These are phyloP conservation scores for Sugiyamaella novakii DNA, from an alignment of 1,139 yeast genomes.

Conservation along the genomic window DNA sequence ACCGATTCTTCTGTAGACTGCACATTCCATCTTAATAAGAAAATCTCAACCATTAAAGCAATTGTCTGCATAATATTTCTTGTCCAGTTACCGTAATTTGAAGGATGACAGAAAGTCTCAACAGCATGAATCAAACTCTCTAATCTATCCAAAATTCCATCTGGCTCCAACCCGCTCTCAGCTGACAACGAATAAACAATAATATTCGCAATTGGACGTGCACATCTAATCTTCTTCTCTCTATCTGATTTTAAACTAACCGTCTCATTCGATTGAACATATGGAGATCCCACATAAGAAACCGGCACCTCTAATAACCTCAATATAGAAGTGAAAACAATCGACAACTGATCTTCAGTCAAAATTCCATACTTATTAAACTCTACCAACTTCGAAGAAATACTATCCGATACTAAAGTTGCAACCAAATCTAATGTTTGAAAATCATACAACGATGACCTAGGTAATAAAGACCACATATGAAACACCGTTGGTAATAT, in stretches of 20 bases:
- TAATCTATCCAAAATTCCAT: conserved; percentile 57
- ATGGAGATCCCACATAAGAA: conserved; percentile 43
- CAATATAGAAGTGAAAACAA: conserved; percentile 53
- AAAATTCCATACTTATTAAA: conserved; percentile 62
- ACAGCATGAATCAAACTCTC: conserved; percentile 64
- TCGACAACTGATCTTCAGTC: conserved; percentile 59
- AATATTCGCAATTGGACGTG: conserved; percentile 53
- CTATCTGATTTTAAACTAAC: conserved; percentile 29
- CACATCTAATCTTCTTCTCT: conserved; percentile 35
- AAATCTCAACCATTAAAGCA: conserved; percentile 43
- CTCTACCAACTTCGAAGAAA: conserved; percentile 39
- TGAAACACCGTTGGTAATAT: conserved; percentile 63
- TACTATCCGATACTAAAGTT: conserved; percentile 54
- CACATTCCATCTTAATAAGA: conserved; percentile 42
- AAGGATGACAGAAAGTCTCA: conserved; percentile 89
- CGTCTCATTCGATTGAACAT: conserved; percentile 34
- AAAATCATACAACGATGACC: conserved; percentile 62
- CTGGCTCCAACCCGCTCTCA: conserved; percentile 41
- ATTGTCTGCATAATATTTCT: conserved; percentile 65
- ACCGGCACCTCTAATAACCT: conserved; percentile 45
- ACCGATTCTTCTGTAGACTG: conserved; percentile 38
- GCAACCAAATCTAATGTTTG: conserved; percentile 70
- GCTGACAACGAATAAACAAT: conserved; percentile 66
- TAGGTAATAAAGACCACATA: conserved; percentile 67
- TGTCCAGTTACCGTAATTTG: conserved; percentile 87